phyloP scores from a whole-genome alignment of 108 stramenopile species.

The Discostella pseudostelligera region DNA sequence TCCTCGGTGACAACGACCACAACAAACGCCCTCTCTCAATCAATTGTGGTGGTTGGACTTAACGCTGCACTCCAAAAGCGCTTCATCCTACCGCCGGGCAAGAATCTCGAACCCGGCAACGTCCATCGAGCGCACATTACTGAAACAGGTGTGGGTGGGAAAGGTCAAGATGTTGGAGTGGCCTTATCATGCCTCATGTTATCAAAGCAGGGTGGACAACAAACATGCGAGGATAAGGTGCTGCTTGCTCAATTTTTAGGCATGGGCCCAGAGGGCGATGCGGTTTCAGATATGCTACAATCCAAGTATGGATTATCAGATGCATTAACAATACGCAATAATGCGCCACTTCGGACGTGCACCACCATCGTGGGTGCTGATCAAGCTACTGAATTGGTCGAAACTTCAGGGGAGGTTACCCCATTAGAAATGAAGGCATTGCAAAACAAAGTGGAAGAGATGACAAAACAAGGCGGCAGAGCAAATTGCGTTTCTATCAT shows the following conservation, averaged over 20 bases:
- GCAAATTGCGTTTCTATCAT: conserved; percentile 66
- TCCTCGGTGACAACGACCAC: background rate
- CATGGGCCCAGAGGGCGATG: conserved; percentile 65
- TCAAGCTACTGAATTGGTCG: conserved; percentile 82
- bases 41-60: conserved; percentile 67
- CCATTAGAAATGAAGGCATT: conserved; percentile 54
- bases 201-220: conserved; percentile 2
- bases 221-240: conserved; percentile 8
- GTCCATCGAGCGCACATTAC: conserved; percentile 65
- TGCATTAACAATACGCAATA: conserved; percentile 57
- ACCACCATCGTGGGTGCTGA: conserved; percentile 75
- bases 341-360: conserved; percentile 62
- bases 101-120: conserved; percentile 59
- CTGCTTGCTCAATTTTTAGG: conserved; percentile 78
- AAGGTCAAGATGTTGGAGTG: conserved; percentile 87
- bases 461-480: conserved; percentile 19
- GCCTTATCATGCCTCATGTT: conserved; percentile 56
- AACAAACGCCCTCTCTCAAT: conserved; percentile 29
- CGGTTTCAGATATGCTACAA: conserved; percentile 46
- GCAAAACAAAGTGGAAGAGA: conserved; percentile 28
- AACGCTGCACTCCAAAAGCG: conserved; percentile 86
- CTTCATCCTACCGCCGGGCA: conserved; percentile 58
- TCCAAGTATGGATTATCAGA: conserved; percentile 47
- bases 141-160: conserved; percentile 79
- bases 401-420: conserved; percentile 66